Conservation (phyloP, 2,329 filamentous ascomycete genomes). For the Myrmaecium sp. region DNA sequence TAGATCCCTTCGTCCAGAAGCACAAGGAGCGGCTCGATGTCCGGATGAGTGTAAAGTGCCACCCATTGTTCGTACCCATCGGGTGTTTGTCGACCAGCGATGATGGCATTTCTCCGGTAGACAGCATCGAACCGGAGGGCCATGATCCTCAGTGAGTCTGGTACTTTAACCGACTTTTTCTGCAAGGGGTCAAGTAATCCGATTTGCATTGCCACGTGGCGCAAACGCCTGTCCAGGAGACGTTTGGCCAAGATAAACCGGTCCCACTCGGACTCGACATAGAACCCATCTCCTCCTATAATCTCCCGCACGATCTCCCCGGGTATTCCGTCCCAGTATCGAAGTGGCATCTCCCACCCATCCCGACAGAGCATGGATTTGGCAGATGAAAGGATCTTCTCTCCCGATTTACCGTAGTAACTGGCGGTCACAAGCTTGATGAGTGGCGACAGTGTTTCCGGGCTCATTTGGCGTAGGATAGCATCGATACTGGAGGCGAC, state of each 20-base stretch:
- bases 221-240: slow-evolving; percentile 34
- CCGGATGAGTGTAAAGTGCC: slow-evolving; percentile 34
- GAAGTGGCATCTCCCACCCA: slow-evolving; percentile 37
- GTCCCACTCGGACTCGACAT: slow-evolving; percentile 39
- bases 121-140: slow-evolving; percentile 36
- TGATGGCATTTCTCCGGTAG: slow-evolving; percentile 29
- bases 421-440: slow-evolving; percentile 38
- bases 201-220: slow-evolving; percentile 28
- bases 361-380: slow-evolving; percentile 41
- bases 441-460: slow-evolving; percentile 29
- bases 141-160: slow-evolving; percentile 30
- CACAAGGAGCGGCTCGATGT: slow-evolving; percentile 38
- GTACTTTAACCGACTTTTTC: slow-evolving; percentile 27
- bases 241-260: slow-evolving; percentile 38
- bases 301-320: slow-evolving; percentile 41
- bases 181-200: slow-evolving; percentile 29
- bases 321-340: slow-evolving; percentile 40
- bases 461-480: slow-evolving; percentile 37
- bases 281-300: slow-evolving; percentile 42
- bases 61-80: slow-evolving; percentile 32
- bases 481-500: slow-evolving; percentile 36
- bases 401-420: slow-evolving; percentile 38
- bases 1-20: slow-evolving; percentile 42
- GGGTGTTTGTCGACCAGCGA: slow-evolving; percentile 18
- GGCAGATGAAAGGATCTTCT: slow-evolving; percentile 37